These are phyloP conservation scores for Podila minutissima DNA, from an alignment of 192 early-diverging fungal genomes.

Conservation along the genomic window DNA sequence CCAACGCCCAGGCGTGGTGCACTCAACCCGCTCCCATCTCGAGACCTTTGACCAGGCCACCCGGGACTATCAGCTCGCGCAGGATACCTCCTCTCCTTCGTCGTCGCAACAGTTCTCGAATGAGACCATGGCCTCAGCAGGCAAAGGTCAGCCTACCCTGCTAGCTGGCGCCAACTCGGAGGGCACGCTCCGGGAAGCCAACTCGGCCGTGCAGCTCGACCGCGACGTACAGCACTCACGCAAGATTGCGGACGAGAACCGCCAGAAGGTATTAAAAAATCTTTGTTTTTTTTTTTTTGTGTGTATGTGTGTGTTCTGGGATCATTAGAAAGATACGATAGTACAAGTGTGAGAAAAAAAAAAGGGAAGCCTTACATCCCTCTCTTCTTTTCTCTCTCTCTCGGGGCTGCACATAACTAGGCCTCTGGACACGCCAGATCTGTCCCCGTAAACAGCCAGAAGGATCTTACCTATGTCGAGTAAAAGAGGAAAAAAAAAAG, in stretches of 20 bases:
- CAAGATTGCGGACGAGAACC: conserved; percentile 20
- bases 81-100: neutral
- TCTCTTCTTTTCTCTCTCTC: neutral
- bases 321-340: neutral
- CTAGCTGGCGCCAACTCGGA: neutral
- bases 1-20: neutral
- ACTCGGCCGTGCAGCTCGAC: conserved; percentile 36
- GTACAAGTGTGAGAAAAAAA: neutral
- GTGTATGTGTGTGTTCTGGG: neutral
- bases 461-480: conserved; percentile 20
- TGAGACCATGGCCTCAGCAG: neutral
- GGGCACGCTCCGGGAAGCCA: conserved; percentile 6
- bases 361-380: neutral
- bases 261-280: conserved; percentile 17
- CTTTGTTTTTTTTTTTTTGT: neutral
- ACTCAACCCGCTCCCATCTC: conserved; percentile 32
- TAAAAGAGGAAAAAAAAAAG: neutral
- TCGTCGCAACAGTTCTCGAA: neutral
- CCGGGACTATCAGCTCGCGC: conserved; percentile 15
- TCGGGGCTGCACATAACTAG: neutral
- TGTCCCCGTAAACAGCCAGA: neutral
- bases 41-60: conserved; percentile 51
- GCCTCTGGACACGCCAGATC: conserved; percentile 5
- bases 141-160: neutral
- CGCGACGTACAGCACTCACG: conserved; percentile 34